Percentiles rank a stretch among this genome's conserved stretches.
Conservation (phyloP, 2,329 filamentous ascomycete genomes). For the Pseudohalonectria lignicola region DNA sequence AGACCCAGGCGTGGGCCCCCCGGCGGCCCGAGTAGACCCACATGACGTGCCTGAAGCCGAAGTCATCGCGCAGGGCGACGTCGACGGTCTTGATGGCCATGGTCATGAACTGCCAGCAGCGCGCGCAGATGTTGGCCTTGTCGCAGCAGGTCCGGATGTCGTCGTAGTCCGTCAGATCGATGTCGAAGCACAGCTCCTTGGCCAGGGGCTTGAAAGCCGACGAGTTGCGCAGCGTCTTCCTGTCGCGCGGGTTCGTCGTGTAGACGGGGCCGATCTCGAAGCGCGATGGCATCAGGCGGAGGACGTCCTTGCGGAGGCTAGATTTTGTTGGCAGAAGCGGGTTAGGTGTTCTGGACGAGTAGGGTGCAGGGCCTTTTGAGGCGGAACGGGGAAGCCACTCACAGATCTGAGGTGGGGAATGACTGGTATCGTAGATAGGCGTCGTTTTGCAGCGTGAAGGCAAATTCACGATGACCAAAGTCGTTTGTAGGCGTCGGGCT, state of each 20-base stretch:
- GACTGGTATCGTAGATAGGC: constrained; percentile 87
- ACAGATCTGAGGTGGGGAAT: constrained; percentile 43
- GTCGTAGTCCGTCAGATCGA: constrained; percentile 98
- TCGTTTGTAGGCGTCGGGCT: constrained; percentile 75
- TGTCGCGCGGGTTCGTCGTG: constrained; percentile 82
- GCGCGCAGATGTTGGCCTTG: constrained; percentile 84
- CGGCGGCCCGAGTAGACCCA: constrained; percentile 98
- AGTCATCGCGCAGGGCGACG: constrained; percentile 77
- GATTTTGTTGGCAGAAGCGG: neutral
- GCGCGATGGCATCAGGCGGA: constrained; percentile 78
- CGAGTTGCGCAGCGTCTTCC: constrained; percentile 74
- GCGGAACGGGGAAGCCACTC: constrained; percentile 6
- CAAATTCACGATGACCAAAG: constrained; percentile 90
- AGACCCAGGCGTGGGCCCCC: constrained; percentile 97
- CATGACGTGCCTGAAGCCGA: constrained; percentile 92
- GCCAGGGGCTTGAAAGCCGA: constrained; percentile 75
- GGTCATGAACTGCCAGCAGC: constrained; percentile 95
- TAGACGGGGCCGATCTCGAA: constrained; percentile 99
- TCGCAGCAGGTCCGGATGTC: constrained; percentile 91
- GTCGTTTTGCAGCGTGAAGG: constrained; percentile 87
- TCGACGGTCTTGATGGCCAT: constrained; percentile 97
- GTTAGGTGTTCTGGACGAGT: constrained; percentile 5
- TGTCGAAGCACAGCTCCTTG: constrained; percentile 98
- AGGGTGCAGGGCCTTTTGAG: neutral
- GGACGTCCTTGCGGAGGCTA: constrained; percentile 81